Base-by-base conservation (phyloP, 2,329 filamentous ascomycete genomes). In the Stylonectria norvegica region DNA sequence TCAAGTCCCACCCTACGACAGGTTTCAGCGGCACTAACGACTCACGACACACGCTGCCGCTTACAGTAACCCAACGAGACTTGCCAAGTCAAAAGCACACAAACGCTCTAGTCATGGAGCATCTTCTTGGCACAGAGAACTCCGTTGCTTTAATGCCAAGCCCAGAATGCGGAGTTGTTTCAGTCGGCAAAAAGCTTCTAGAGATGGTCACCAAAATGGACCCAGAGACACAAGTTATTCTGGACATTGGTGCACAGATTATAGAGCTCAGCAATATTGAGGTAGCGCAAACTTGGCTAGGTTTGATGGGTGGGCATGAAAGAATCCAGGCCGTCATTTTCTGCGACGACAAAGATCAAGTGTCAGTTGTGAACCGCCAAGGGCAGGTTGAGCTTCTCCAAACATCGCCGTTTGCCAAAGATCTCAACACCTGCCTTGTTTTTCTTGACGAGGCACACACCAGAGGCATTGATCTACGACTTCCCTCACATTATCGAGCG, bases 11-110 rank as follows among this genome's bases (percentile, higher is more conserved):
- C 20, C 18, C 4, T 33, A 84, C 81, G 0, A 86, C 82, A 0
- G 84, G 84, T 0, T 89, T 89, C 55, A 84, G 79, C 6, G 84
- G 84, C 0, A 88, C 85, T 0, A 87, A 85, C 31, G 84, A 88
- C 53, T 79, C 76, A 15, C 68, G 73, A 25, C 64, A 61, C 0
- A 66, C 84, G 22, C 60, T 87, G 0, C 84, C 84, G 0, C 57
- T 79, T n/a, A 79, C 70, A 0, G 78, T 87, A 15, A 58, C 65
- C 15, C 82, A 87, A 36, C 61, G 76, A 0, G 81, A 88, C 43
- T 66, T 88, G 0, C 62, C 68, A 0, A 59, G 66, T 0, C 66
- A 85, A 0, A 52, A 61, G 0, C 77, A 83, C 33, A 85, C 81
- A 0, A 85, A 81, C 41, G 81, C 81, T 0, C 72, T 81, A 32